Evolutionary conservation across 331 rosid genomes (phyloP).

Genomic region (Cydonia oblonga): DNA sequence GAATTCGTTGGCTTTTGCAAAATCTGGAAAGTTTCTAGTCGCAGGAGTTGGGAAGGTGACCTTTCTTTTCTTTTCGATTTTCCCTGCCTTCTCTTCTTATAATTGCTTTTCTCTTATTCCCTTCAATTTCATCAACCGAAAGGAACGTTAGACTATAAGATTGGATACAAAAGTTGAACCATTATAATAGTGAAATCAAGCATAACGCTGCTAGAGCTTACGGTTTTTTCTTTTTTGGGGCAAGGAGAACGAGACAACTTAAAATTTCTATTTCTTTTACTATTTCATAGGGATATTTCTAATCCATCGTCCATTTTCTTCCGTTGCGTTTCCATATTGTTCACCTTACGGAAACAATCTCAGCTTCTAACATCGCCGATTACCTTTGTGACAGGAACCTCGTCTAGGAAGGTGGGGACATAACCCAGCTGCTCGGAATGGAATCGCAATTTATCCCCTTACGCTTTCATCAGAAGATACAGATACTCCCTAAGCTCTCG

Average conservation of each 20-base stretch:
- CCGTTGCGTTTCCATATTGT: not conserved
- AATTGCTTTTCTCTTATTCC: not conserved
- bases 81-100: no score
- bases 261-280: not conserved
- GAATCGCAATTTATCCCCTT: constrained; percentile 59
- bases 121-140: not conserved
- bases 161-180: not conserved
- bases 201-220: not conserved
- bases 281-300: not conserved
- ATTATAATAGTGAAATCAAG: not conserved
- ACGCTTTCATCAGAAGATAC: constrained; percentile 35
- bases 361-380: not conserved
- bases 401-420: constrained; percentile 90
- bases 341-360: not conserved
- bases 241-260: not conserved
- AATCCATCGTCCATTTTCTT: not conserved
- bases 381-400: constrained; percentile 56
- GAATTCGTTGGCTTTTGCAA: constrained; percentile 80
- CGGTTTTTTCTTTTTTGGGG: not conserved
- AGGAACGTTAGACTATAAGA: not conserved
- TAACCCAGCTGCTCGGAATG: constrained; percentile 47
- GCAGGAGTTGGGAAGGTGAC: constrained; percentile 91
- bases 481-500: constrained; percentile 20
- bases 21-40: constrained; percentile 62
- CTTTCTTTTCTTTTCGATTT: not conserved